Evolutionary conservation across 306 rosid genomes (phyloP), one percentile per base, ranked within the genome.

Genomic region (Cyclanthera cordifolia): DNA sequence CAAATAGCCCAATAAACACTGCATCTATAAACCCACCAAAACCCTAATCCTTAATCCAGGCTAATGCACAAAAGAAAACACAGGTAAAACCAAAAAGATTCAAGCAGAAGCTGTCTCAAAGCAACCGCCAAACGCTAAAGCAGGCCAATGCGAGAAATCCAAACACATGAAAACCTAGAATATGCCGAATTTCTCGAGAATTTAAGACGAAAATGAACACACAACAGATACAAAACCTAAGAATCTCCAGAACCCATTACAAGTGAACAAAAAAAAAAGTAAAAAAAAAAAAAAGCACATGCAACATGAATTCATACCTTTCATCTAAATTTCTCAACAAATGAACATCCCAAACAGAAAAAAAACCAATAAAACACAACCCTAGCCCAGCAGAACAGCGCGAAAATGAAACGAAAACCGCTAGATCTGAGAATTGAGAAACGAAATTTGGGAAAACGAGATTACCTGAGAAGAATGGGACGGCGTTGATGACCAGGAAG

Each of bases 291-390:
- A 52, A 20, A 2, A 23, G 23, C 39, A 24, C 77, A 77, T 47
- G 83, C 84, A 75, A 24, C 58, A 75, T 43, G 67, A 73, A 52
- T 41, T 66, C 14, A 3, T 45, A 37, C 39, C 7, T 57, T 72
- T 12, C 1, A 17, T 7, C 21, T 21, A 12, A 50, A 6, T 47
- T 19, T 8, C 67, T 20, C 16, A 69, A 51, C 54, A 20, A 41
- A 47, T 52, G 53, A 39, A 55, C 69, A 37, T 2, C 65, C 47
- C 39, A 41, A 15, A 14, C 46, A 34, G 5, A 49, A 34, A 69
- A 59, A 61, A 30, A 39, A 45, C n/a, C n/a, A 37, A 58, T 16
- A 58, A 61, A 20, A 11, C n/a, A 43, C 43, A 72, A 54, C 51
- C 70, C 49, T 49, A 77, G 71, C 15, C 21, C 20, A 56, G 14